Conservation (phyloP, 305 asterid genomes). For the Fraxinus baroniana region DNA sequence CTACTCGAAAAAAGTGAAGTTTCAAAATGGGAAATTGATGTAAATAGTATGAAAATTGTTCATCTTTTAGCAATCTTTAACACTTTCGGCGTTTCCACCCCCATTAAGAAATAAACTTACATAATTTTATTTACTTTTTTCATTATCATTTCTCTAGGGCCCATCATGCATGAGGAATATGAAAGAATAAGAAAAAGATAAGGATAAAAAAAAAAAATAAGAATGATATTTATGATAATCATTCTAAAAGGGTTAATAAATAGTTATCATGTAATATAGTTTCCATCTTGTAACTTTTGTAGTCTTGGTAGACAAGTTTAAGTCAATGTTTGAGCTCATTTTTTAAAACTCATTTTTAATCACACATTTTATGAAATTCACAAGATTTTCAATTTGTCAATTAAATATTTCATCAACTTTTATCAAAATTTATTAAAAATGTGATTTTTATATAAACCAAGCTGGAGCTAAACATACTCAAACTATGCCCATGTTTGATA, state of each 20-base stretch:
- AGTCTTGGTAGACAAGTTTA: neutral
- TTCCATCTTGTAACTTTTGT: neutral
- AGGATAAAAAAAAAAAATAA: too few species aligned
- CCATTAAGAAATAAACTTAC: neutral
- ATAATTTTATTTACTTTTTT: too few species aligned
- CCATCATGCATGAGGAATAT: neutral
- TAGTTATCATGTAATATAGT: neutral
- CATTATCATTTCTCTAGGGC: neutral
- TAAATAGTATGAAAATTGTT: neutral
- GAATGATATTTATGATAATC: neutral
- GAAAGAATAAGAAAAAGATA: neutral
- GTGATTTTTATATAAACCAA: too few species aligned
- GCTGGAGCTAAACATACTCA: too few species aligned
- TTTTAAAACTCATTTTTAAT: too few species aligned
- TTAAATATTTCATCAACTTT: too few species aligned
- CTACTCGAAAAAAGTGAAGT: neutral
- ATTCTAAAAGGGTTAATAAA: neutral
- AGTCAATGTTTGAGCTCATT: too few species aligned
- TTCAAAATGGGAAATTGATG: neutral
- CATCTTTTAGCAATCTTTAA: neutral
- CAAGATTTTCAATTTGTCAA: too few species aligned
- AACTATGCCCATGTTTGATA: too few species aligned
- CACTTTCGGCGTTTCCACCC: neutral
- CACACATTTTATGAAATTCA: too few species aligned
- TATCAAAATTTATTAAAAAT: too few species aligned